phyloP scores from a whole-genome alignment of 2,329 filamentous ascomycete species.

The Alternaria consortialis region DNA sequence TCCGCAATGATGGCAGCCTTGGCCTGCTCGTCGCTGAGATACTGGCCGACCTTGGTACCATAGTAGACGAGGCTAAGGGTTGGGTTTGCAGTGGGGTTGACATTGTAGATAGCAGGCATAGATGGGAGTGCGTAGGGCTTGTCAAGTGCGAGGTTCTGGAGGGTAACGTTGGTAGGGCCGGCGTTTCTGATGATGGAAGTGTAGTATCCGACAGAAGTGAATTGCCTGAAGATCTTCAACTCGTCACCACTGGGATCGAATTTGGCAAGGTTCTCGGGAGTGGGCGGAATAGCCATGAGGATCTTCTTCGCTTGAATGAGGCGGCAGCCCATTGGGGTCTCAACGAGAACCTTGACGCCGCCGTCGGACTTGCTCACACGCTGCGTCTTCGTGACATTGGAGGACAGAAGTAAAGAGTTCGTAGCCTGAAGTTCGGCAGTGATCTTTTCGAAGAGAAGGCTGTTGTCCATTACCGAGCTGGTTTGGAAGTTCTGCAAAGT shows the following conservation, averaged over 20 bases:
- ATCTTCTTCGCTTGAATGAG: constrained; percentile 53
- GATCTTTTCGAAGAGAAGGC: constrained; percentile 28
- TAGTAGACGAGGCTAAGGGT: constrained; percentile 26
- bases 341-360: constrained; percentile 18
- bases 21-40: constrained; percentile 25
- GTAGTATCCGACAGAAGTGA: constrained; percentile 52
- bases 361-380: constrained; percentile 11
- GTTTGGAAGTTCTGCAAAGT: constrained; percentile 17
- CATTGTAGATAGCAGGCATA: constrained; percentile 43
- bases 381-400: constrained; percentile 40
- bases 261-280: constrained; percentile 41
- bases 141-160: constrained; percentile 38
- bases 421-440: constrained; percentile 16
- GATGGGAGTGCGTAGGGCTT: constrained; percentile 41
- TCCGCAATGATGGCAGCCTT: constrained; percentile 27
- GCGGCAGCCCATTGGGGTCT: constrained; percentile 25
- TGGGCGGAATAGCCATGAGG: constrained; percentile 55
- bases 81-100: constrained; percentile 31
- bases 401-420: constrained; percentile 20
- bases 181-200: constrained; percentile 52
- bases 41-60: constrained; percentile 18
- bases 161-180: constrained; percentile 36
- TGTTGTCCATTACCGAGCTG: constrained; percentile 33
- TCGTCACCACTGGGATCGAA: constrained; percentile 53
- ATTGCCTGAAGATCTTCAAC: constrained; percentile 49